Base-by-base conservation (phyloP, 805 yeast species). In the Nakazawaea ambrosiae region DNA sequence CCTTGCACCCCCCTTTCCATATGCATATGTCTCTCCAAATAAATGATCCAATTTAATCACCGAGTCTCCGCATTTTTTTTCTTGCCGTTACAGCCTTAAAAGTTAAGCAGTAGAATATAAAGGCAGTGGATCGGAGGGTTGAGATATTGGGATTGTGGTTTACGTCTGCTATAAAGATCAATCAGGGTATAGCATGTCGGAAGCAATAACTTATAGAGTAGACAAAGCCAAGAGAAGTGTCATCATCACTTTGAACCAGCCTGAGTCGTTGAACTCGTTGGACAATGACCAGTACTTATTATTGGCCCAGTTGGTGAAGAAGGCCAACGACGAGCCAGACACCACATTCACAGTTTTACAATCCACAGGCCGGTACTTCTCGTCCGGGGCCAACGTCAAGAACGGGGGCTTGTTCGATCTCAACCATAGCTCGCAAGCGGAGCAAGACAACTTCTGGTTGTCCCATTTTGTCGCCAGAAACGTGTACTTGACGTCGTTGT, bases 301-400 rank as follows among this genome's bases (percentile, higher is more conserved):
- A 38, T 57, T 86, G 35, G 85, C 81, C 2, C 65, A 71, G 40
- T 60, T 70, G 10, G 58, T 87, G 10, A 75, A 75, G 45, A 52
- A 65, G 42, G 88, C 95, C 0, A 79, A 83, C 41, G 53, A 60
- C 4, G 79, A 83, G 40, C 74, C 75, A 18, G 63, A 66, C 16
- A 78, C 90, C 0, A 50, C 70, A 6, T 68, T 75, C 18, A 87
- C 96, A 2, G 61, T 83, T 34, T 57, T 87, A 34, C 78, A 75
- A 50, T 68, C 87, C 24, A 65, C 81, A 0, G 95, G 95, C 0
- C 66, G 80, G 40, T 82, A 72, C 54, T 87, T 86, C 56, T 77
- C 87, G 19, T 82, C 95, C 5, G 96, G 96, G 19, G 96, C 95
- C 16, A 79, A 86, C 53, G 73, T 83, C 36, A 66, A 62, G 34